Conservation (phyloP, 2,329 filamentous ascomycete genomes). For the Penicillium thymicola region DNA sequence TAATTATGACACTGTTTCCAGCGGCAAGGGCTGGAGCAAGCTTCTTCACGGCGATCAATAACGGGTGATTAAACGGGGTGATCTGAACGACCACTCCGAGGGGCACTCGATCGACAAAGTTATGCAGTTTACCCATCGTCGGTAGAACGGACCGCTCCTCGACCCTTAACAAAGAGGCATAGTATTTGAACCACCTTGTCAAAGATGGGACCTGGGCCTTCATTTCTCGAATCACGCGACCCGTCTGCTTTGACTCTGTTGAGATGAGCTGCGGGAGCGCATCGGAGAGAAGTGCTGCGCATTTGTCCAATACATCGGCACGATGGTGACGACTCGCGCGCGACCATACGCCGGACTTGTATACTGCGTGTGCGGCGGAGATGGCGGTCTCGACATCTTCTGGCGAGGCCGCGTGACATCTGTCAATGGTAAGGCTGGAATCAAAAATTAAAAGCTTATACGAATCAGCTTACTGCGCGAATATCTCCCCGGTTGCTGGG, state of each 20-base stretch:
- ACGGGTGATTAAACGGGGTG: constrained; percentile 40
- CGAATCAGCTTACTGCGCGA: constrained; percentile 13
- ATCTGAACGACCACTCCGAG: constrained; percentile 41
- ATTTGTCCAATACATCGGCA: constrained; percentile 22
- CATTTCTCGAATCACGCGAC: constrained; percentile 67
- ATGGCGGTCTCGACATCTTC: constrained; percentile 16
- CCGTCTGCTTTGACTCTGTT: constrained; percentile 66
- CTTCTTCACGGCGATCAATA: constrained; percentile 40
- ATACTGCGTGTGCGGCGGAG: constrained; percentile 10
- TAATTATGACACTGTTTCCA: constrained; percentile 41
- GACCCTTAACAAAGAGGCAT: constrained; percentile 63
- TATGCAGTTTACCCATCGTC: constrained; percentile 47
- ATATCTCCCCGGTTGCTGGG: constrained; percentile 19
- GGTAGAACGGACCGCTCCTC: constrained; percentile 66
- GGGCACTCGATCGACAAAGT: constrained; percentile 37
- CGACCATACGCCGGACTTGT: constrained; percentile 20
- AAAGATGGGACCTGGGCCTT: constrained; percentile 61
- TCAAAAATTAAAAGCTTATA: too few species aligned
- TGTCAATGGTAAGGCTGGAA: background rate
- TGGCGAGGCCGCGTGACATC: constrained; percentile 18
- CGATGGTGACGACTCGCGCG: constrained; percentile 18
- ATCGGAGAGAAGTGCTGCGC: constrained; percentile 12
- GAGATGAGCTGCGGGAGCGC: constrained; percentile 54
- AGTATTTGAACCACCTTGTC: constrained; percentile 66
- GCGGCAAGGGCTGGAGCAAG: constrained; percentile 40